Conservation (phyloP, 805 yeast genomes). For the Lipomyces oligophaga region DNA sequence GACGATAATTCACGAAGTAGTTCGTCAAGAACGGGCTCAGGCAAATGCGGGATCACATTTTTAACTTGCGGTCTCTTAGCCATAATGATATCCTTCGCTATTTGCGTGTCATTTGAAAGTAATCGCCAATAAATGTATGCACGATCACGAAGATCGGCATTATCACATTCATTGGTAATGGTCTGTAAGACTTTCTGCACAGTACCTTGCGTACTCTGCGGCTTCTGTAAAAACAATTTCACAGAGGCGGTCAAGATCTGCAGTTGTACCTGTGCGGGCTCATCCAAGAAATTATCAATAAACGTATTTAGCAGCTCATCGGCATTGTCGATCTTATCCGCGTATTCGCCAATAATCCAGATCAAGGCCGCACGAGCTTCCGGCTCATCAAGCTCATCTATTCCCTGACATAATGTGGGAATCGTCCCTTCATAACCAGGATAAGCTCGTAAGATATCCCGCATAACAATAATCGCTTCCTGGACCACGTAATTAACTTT, state of each 20-base stretch:
- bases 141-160: constrained; percentile 84
- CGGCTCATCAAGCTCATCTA: constrained; percentile 66
- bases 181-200: constrained; percentile 73
- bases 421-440: constrained; percentile 55
- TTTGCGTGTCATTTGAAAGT: constrained; percentile 72
- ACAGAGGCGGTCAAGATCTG: constrained; percentile 72
- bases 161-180: constrained; percentile 71
- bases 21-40: constrained; percentile 62
- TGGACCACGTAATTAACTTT: constrained; percentile 74
- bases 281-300: constrained; percentile 54
- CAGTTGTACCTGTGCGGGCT: constrained; percentile 71
- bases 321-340: constrained; percentile 47
- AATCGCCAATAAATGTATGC: constrained; percentile 87
- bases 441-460: constrained; percentile 44
- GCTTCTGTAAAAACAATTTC: constrained; percentile 62
- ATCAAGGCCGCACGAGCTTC: constrained; percentile 74
- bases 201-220: constrained; percentile 56
- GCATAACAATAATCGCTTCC: constrained; percentile 71
- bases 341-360: constrained; percentile 82
- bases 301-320: constrained; percentile 43
- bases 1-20: constrained; percentile 75
- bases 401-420: constrained; percentile 43
- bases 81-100: constrained; percentile 60
- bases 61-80: constrained; percentile 66
- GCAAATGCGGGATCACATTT: constrained; percentile 67